These are phyloP conservation scores for Hanseniaspora jakobsenii DNA, from an alignment of 805 yeast genomes.

Conservation along the genomic window DNA sequence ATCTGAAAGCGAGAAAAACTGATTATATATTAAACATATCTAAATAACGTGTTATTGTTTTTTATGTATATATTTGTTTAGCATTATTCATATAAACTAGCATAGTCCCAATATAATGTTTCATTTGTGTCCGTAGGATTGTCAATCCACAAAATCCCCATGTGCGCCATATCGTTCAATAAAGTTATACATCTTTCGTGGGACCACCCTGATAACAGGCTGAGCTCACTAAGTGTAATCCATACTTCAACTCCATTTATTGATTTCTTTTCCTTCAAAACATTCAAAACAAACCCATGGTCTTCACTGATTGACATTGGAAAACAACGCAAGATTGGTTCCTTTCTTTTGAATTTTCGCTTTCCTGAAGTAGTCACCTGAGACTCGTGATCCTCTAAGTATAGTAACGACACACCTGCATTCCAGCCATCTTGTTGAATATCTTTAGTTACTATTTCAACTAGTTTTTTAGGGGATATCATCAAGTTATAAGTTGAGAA, in stretches of 20 bases:
- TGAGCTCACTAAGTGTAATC: conserved; percentile 16
- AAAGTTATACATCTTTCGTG: conserved; percentile 46
- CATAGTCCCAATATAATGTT: conserved; percentile 46
- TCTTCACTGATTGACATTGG: conserved; percentile 14
- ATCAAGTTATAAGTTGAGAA: conserved; percentile 9
- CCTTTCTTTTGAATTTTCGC: not conserved
- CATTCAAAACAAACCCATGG: conserved; percentile 2
- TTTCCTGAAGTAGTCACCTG: not conserved
- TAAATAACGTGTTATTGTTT: no score
- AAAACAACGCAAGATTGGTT: conserved; percentile 8
- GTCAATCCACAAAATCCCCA: conserved; percentile 83
- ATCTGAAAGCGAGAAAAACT: no score
- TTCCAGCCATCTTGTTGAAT: conserved; percentile 1
- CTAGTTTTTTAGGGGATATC: conserved; percentile 3
- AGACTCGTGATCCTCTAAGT: not conserved
- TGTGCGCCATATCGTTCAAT: conserved; percentile 65
- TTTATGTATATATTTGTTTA: not conserved
- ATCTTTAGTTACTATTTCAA: not conserved
- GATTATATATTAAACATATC: no score
- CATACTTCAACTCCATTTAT: not conserved
- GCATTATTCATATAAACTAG: conserved; percentile 4
- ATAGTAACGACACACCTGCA: conserved; percentile 4
- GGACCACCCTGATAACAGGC: conserved; percentile 44
- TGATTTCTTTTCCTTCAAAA: not conserved
- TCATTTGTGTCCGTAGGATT: conserved; percentile 25